Conservation (phyloP, 1,139 yeast genomes). For the Waltiozyma sp. region DNA sequence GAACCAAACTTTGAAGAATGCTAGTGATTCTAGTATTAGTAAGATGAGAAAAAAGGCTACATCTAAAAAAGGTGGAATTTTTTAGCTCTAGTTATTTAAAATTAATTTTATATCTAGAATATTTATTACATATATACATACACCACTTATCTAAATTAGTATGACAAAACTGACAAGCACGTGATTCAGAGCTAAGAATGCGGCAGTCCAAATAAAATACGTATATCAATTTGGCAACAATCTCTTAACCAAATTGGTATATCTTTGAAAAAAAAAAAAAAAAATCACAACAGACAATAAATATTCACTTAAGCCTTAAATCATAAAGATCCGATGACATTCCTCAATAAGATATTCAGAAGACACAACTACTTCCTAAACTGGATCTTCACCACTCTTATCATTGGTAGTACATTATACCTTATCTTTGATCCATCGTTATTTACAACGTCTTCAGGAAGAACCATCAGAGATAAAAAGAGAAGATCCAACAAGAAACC, state of each 20-base stretch:
- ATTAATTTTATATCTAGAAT: too few relatives aligned
- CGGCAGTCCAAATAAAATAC: too few relatives aligned
- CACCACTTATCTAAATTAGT: too few relatives aligned
- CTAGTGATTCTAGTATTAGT: slow-evolving; percentile 7
- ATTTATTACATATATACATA: too few relatives aligned
- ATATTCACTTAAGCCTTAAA: too few relatives aligned
- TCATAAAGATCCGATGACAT: slow-evolving; percentile 1
- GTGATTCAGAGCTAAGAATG: too few relatives aligned
- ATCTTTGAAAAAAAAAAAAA: too few relatives aligned
- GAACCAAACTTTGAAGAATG: slow-evolving; percentile 27
- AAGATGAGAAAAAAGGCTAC: background rate
- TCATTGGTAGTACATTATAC: slow-evolving; percentile 6
- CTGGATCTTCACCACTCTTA: slow-evolving; percentile 7
- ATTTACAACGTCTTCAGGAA: background rate
- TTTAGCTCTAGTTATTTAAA: too few relatives aligned
- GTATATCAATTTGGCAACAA: too few relatives aligned
- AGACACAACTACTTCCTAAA: slow-evolving; percentile 6
- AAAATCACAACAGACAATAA: too few relatives aligned
- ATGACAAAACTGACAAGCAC: too few relatives aligned
- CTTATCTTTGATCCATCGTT: slow-evolving; percentile 5
- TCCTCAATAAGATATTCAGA: slow-evolving; percentile 5
- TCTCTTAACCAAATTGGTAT: too few relatives aligned
- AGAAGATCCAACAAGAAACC: background rate
- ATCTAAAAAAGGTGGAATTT: background rate
- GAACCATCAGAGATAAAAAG: background rate